Evolutionary conservation across 2,329 filamentous ascomycete species (phyloP).

Genomic region (Tolypocladium capitatum): DNA sequence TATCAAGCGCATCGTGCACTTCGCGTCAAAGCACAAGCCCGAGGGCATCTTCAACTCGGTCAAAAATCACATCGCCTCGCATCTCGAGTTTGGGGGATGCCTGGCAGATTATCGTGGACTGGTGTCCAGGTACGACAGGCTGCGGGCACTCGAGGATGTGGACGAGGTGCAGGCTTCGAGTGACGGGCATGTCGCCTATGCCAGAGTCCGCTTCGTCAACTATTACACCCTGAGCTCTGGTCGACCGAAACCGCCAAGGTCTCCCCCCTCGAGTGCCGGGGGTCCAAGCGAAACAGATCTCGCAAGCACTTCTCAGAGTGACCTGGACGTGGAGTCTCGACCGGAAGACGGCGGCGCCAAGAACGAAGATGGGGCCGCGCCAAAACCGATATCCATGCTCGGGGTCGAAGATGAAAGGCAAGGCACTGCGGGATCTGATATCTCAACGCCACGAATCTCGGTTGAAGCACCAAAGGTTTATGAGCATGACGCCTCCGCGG

Average conservation of each 20-base stretch:
- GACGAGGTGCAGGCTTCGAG: slow-evolving; percentile 33
- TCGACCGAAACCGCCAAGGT: slow-evolving; percentile 35
- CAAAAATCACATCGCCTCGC: slow-evolving; percentile 61
- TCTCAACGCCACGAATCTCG: not conserved
- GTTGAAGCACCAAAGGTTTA: not conserved
- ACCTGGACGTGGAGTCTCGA: not conserved
- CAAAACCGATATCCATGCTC: not conserved
- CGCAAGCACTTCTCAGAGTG: not conserved
- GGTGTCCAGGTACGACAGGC: slow-evolving; percentile 52
- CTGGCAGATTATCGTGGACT: slow-evolving; percentile 65
- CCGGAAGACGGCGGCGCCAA: not conserved
- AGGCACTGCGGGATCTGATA: not conserved
- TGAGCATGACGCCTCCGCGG: not conserved
- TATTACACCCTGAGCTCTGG: slow-evolving; percentile 85
- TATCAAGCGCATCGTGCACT: slow-evolving; percentile 56
- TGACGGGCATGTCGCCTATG: slow-evolving; percentile 14
- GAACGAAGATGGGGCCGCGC: not conserved
- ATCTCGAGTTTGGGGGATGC: slow-evolving; percentile 71
- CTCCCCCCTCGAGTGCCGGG: slow-evolving; percentile 1
- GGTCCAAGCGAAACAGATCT: slow-evolving; percentile 1
- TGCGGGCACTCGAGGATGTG: slow-evolving; percentile 60
- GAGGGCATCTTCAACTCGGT: slow-evolving; percentile 59
- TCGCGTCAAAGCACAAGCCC: slow-evolving; percentile 64
- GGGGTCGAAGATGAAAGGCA: not conserved
- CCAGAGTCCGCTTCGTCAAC: slow-evolving; percentile 66